Conservation (phyloP, 768 basidiomycete species). For the Amanita pseudoporphyria region DNA sequence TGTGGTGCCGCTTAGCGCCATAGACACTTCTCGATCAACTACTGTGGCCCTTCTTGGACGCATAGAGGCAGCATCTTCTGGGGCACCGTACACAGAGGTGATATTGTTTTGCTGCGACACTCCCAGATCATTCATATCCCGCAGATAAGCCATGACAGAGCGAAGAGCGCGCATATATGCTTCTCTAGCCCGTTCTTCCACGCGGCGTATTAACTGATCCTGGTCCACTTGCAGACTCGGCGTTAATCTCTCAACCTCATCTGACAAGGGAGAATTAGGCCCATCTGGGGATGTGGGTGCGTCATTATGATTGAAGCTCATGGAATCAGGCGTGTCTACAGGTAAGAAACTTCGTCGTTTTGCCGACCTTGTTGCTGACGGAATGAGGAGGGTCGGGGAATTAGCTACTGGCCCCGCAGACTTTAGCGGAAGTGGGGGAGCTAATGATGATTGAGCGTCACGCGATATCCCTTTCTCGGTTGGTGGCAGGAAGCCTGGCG, state of each 20-base stretch:
- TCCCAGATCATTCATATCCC: constrained; percentile 90
- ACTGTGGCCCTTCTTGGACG: constrained; percentile 64
- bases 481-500: constrained; percentile 19
- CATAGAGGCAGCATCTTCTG: constrained; percentile 30
- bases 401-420: background rate
- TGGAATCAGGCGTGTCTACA: constrained; percentile 51
- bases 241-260: constrained; percentile 28
- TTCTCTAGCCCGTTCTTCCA: constrained; percentile 65
- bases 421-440: constrained; percentile 10
- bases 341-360: constrained; percentile 89
- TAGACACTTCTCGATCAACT: constrained; percentile 55
- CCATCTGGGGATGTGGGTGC: constrained; percentile 33
- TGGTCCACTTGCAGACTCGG: constrained; percentile 36
- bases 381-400: constrained; percentile 29
- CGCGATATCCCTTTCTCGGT: constrained; percentile 17
- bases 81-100: constrained; percentile 48
- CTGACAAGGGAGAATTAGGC: constrained; percentile 49
- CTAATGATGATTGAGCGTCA: constrained; percentile 18
- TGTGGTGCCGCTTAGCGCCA: constrained; percentile 38
- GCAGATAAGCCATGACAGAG: constrained; percentile 91
- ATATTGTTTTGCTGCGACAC: constrained; percentile 52
- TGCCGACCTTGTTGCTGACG: constrained; percentile 37
- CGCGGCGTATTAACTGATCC: constrained; percentile 47
- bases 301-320: constrained; percentile 42
- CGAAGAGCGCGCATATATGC: constrained; percentile 74